phyloP scores from a whole-genome alignment of 257 asterid species.

The Petrea volubilis region DNA sequence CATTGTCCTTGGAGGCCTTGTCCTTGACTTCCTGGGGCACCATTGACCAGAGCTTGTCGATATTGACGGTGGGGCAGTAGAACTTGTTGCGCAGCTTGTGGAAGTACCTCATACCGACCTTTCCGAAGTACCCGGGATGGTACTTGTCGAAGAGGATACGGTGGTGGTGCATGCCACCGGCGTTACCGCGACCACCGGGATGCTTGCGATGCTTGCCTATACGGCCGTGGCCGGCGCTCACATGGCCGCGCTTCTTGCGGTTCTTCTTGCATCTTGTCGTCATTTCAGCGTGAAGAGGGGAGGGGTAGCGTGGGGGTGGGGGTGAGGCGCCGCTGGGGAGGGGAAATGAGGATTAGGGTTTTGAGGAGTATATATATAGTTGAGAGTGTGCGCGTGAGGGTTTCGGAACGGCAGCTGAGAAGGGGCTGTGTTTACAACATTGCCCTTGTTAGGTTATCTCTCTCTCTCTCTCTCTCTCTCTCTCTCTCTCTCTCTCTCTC shows the following conservation, averaged over 20 bases:
- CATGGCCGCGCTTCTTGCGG: constrained; percentile 86
- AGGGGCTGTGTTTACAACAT: background rate
- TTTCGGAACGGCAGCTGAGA: background rate
- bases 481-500: too few species aligned
- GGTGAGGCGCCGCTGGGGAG: constrained; percentile 24
- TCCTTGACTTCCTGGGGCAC: constrained; percentile 63
- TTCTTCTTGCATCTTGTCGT: constrained; percentile 75
- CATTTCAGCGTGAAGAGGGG: constrained; percentile 29
- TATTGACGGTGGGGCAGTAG: constrained; percentile 66
- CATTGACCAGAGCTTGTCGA: constrained; percentile 63
- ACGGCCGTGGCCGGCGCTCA: constrained; percentile 82
- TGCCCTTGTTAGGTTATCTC: constrained; percentile 18
- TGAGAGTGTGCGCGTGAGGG: constrained; percentile 12
- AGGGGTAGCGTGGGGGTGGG: background rate
- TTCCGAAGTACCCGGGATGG: constrained; percentile 73
- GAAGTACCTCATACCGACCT: constrained; percentile 75
- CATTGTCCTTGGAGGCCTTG: constrained; percentile 46
- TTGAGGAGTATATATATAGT: constrained; percentile 23
- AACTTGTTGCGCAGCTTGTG: constrained; percentile 63
- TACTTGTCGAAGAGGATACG: constrained; percentile 80
- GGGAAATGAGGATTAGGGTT: constrained; percentile 30
- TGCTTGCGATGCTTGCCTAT: constrained; percentile 78
- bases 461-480: too few species aligned
- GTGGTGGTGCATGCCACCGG: constrained; percentile 88
- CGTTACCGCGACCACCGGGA: constrained; percentile 82